Percentiles rank a stretch among this genome's conserved stretches.
phyloP scores from a whole-genome alignment of 2,329 filamentous ascomycete genomes.

The Ophiognomonia clavigignenti-juglandacearum region DNA sequence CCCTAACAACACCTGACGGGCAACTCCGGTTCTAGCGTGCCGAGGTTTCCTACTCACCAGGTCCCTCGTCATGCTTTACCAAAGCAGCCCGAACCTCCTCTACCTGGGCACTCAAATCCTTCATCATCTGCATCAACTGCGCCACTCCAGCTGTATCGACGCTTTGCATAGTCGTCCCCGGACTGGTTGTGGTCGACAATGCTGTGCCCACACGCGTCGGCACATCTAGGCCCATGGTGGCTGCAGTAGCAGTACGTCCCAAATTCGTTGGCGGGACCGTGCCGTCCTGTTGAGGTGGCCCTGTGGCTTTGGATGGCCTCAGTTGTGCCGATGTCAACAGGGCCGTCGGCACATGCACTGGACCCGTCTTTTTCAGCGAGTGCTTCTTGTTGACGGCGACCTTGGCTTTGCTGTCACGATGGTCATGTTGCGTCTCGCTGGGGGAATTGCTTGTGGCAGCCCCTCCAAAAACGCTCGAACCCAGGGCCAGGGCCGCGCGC shows the following conservation, averaged over 20 bases:
- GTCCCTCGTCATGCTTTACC: slow-evolving; percentile 6
- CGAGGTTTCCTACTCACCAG: background rate
- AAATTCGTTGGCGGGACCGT: too few relatives aligned
- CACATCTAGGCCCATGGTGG: too few relatives aligned
- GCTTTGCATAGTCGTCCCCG: background rate
- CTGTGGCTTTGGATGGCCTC: slow-evolving; percentile 3
- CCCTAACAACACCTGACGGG: too few relatives aligned
- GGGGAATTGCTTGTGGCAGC: background rate
- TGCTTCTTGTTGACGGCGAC: slow-evolving; percentile 4
- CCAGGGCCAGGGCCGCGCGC: slow-evolving; percentile 1
- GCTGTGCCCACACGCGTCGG: background rate
- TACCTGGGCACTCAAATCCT: slow-evolving; percentile 7
- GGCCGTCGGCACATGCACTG: slow-evolving; percentile 1
- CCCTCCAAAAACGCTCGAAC: background rate
- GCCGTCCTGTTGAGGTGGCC: background rate
- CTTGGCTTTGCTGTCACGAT: background rate
- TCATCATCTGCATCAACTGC: slow-evolving; percentile 9
- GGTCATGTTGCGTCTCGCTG: background rate
- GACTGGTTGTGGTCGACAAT: too few relatives aligned
- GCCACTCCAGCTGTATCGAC: background rate
- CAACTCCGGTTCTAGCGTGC: too few relatives aligned
- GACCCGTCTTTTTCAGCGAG: slow-evolving; percentile 1
- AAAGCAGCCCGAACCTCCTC: slow-evolving; percentile 6
- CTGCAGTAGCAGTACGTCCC: too few relatives aligned
- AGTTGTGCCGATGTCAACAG: slow-evolving; percentile 3